Conservation (phyloP, 2,329 filamentous ascomycete genomes). For the Fusarium temperatum region DNA sequence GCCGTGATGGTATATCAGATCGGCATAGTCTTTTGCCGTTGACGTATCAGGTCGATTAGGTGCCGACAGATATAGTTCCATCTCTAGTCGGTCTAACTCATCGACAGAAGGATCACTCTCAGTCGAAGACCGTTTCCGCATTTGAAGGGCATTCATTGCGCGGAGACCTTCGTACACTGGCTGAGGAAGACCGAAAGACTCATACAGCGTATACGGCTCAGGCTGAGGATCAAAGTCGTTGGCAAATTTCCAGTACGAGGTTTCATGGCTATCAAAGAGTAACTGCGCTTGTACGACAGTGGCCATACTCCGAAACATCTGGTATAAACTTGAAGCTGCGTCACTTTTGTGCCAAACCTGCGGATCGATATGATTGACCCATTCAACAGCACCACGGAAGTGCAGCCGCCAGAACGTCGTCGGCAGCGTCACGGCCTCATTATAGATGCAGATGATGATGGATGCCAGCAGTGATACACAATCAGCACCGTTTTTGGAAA, state of each 20-base stretch:
- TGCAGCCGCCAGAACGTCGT: slow-evolving; percentile 38
- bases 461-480: slow-evolving; percentile 35
- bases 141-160: slow-evolving; percentile 30
- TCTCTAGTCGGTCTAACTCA: slow-evolving; percentile 33
- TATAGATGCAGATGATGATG: slow-evolving; percentile 37
- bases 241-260: slow-evolving; percentile 29
- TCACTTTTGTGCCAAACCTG: slow-evolving; percentile 38
- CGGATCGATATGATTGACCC: slow-evolving; percentile 40
- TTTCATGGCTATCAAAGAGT: slow-evolving; percentile 26
- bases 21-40: slow-evolving; percentile 23
- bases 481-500: slow-evolving; percentile 33
- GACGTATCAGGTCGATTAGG: slow-evolving; percentile 25
- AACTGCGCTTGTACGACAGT: slow-evolving; percentile 36
- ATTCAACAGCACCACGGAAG: slow-evolving; percentile 38
- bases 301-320: slow-evolving; percentile 40
- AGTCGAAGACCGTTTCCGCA: slow-evolving; percentile 17
- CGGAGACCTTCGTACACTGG: slow-evolving; percentile 34
- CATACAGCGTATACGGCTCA: slow-evolving; percentile 30
- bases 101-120: slow-evolving; percentile 1
- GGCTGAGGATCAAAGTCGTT: slow-evolving; percentile 36
- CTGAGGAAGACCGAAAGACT: slow-evolving; percentile 34
- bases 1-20: slow-evolving; percentile 39
- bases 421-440: slow-evolving; percentile 38
- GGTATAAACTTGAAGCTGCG: slow-evolving; percentile 34
- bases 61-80: slow-evolving; percentile 33